These are phyloP conservation scores for Conringia planisiliqua DNA, from an alignment of 345 rosid species.

Conservation along the genomic window DNA sequence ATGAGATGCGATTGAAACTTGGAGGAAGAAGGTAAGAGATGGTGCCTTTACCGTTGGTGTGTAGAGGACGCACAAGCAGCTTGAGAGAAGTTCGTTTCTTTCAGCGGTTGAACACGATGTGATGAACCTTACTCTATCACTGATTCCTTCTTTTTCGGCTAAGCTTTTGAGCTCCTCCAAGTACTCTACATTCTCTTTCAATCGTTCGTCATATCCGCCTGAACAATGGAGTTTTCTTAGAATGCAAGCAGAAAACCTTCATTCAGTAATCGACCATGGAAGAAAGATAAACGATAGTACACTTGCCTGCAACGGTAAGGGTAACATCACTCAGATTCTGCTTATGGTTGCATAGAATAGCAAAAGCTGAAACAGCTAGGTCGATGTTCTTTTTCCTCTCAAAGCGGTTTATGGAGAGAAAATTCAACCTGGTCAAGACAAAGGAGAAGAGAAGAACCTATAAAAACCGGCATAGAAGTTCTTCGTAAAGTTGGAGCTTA, in stretches of 20 bases:
- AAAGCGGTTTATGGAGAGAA: slow-evolving; percentile 84
- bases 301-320: slow-evolving; percentile 74
- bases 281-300: background rate
- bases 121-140: slow-evolving; percentile 51
- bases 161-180: slow-evolving; percentile 69
- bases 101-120: slow-evolving; percentile 86
- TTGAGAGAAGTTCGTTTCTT: slow-evolving; percentile 72
- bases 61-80: slow-evolving; percentile 75
- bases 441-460: slow-evolving; percentile 12
- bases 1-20: background rate
- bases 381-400: slow-evolving; percentile 88
- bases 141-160: slow-evolving; percentile 63
- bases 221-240: slow-evolving; percentile 20
- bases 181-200: slow-evolving; percentile 82
- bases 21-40: background rate
- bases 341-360: slow-evolving; percentile 49
- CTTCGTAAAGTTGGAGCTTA: background rate
- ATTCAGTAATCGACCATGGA: background rate
- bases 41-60: slow-evolving; percentile 62
- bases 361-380: slow-evolving; percentile 85
- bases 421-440: slow-evolving; percentile 60
- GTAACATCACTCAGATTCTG: slow-evolving; percentile 46
- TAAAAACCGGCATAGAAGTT: background rate
- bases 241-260: background rate
- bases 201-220: slow-evolving; percentile 82